Evolutionary conservation across 2,329 filamentous ascomycete species (phyloP).

Genomic region (Apiospora sp.): DNA sequence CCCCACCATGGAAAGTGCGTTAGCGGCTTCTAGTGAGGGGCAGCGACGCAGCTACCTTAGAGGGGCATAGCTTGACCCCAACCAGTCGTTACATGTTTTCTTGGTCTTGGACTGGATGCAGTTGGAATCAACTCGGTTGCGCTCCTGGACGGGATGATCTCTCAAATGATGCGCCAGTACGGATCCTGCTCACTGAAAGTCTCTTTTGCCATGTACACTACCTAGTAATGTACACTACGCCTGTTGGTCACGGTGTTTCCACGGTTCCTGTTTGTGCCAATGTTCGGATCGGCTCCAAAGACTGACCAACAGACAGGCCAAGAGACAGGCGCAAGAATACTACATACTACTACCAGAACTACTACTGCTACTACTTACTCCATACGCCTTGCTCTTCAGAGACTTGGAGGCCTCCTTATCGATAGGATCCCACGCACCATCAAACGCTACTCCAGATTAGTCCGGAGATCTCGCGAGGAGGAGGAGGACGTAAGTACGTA

Average conservation of each 20-base stretch:
- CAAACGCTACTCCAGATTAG: neutral
- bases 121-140: neutral
- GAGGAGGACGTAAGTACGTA: neutral
- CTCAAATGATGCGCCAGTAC: neutral
- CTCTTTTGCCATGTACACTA: neutral
- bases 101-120: neutral
- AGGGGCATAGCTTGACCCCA: slow-evolving; percentile 13
- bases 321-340: neutral
- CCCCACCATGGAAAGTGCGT: slow-evolving; percentile 6
- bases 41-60: neutral
- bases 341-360: too few relatives aligned
- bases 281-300: neutral
- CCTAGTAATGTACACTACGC: too few relatives aligned
- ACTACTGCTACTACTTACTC: too few relatives aligned
- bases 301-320: neutral
- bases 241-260: neutral
- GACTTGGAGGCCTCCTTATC: slow-evolving; percentile 13
- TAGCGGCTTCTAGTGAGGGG: slow-evolving; percentile 20
- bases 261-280: neutral
- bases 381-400: neutral
- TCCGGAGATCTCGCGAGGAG: neutral
- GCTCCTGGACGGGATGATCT: neutral
- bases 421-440: neutral
- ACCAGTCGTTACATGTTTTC: slow-evolving; percentile 15
- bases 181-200: neutral